Conservation (phyloP, 1,139 yeast genomes). For the Pichia sp. region DNA sequence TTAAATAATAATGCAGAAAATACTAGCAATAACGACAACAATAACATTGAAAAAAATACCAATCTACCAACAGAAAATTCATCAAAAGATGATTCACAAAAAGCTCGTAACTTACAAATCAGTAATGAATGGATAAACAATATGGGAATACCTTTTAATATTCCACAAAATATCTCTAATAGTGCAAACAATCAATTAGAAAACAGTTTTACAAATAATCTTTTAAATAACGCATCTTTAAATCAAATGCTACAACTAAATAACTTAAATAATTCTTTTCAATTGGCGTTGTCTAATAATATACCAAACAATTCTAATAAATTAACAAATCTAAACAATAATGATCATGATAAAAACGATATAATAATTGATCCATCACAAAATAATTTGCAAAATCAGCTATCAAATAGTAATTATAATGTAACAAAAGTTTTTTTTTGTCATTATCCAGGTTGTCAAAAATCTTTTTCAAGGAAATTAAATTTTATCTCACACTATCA, state of each 20-base stretch:
- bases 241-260: slow-evolving; percentile 2
- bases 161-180: background rate
- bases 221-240: background rate
- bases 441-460: slow-evolving; percentile 37
- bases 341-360: background rate
- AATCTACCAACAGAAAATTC: background rate
- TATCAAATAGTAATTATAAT: background rate
- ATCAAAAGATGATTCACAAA: no score
- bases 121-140: slow-evolving; percentile 1
- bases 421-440: slow-evolving; percentile 51
- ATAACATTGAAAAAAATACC: no score
- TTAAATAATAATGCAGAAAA: background rate
- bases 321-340: background rate
- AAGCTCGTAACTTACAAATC: background rate
- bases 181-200: background rate
- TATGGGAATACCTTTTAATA: slow-evolving; percentile 1
- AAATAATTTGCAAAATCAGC: background rate
- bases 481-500: slow-evolving; percentile 28
- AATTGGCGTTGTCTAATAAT: background rate
- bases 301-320: background rate
- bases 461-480: slow-evolving; percentile 28
- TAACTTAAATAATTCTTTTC: background rate
- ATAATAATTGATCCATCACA: background rate
- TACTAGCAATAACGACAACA: background rate
- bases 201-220: no score